Conservation (phyloP, 371 early-diverging fungal species). For the Cokeromyces recurvatus region DNA sequence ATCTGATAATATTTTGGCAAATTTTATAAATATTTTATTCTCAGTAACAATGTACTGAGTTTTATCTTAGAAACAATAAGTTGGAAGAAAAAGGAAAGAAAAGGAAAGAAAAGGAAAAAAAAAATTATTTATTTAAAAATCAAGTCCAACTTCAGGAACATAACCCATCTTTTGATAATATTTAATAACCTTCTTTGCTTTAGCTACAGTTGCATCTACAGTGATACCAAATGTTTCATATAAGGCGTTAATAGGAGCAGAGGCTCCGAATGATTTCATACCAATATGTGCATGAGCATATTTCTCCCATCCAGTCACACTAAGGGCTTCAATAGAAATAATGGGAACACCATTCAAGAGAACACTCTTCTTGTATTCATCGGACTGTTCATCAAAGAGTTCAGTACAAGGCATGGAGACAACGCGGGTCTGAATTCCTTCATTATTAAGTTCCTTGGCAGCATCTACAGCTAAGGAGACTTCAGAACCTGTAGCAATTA, state of each 20-base stretch:
- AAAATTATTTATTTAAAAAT: slow-evolving; percentile 18
- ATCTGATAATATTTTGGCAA: no score
- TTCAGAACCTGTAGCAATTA: slow-evolving; percentile 97
- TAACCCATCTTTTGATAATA: slow-evolving; percentile 64
- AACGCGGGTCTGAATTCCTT: slow-evolving; percentile 68
- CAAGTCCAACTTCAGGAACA: slow-evolving; percentile 44
- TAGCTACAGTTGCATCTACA: slow-evolving; percentile 69
- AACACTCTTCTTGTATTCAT: slow-evolving; percentile 83
- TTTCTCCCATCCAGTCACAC: slow-evolving; percentile 93
- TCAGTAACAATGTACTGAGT: no score
- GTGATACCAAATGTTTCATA: slow-evolving; percentile 84
- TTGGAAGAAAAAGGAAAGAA: no score
- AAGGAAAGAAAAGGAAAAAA: no score
- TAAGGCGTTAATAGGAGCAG: slow-evolving; percentile 75
- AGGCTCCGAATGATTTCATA: slow-evolving; percentile 94
- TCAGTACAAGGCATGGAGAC: slow-evolving; percentile 97
- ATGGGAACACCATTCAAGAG: slow-evolving; percentile 77
- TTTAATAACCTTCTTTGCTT: slow-evolving; percentile 73
- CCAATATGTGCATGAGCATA: slow-evolving; percentile 94
- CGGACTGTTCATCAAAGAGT: slow-evolving; percentile 89
- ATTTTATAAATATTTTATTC: no score
- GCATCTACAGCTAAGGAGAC: slow-evolving; percentile 85
- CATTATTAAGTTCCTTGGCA: slow-evolving; percentile 64
- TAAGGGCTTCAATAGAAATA: slow-evolving; percentile 92
- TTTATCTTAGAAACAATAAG: no score